These are phyloP conservation scores for Ceratobasidium sp. DNA, from an alignment of 1,284 basidiomycete species.

Conservation along the genomic window DNA sequence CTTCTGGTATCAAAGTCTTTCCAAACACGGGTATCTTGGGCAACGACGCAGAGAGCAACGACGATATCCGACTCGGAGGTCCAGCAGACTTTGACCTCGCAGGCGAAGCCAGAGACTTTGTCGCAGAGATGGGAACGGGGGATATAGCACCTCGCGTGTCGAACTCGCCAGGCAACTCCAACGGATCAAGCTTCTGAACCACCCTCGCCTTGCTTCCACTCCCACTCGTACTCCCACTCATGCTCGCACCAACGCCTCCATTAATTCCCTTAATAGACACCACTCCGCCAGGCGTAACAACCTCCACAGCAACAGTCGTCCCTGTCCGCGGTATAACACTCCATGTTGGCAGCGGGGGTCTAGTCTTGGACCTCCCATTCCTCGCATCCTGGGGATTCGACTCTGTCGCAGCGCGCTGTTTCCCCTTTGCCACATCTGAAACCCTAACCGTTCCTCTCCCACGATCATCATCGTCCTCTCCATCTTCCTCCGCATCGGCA, in stretches of 20 bases:
- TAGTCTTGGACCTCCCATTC: not conserved
- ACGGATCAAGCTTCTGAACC: not conserved
- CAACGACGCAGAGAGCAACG: conserved; percentile 2
- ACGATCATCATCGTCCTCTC: conserved; percentile 49
- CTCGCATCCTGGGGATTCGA: no score
- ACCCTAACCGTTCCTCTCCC: not conserved
- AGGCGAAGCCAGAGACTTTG: not conserved
- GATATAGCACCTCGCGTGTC: no score
- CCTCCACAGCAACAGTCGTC: conserved; percentile 46
- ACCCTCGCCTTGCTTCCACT: not conserved
- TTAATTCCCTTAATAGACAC: conserved; percentile 24
- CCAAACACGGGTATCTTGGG: conserved; percentile 35
- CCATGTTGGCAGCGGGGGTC: conserved; percentile 15
- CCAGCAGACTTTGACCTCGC: conserved; percentile 18
- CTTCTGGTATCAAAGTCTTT: conserved; percentile 14
- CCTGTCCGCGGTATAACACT: conserved; percentile 24
- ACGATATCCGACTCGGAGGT: conserved; percentile 8
- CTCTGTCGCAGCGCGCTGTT: not conserved
- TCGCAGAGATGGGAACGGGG: not conserved
- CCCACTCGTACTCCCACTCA: conserved; percentile 11
- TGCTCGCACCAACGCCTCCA: not conserved
- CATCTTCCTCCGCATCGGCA: conserved; percentile 51
- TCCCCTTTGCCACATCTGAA: not conserved
- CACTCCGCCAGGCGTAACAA: conserved; percentile 7
- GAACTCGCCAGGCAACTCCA: conserved; percentile 30